Conservation (phyloP, 2,329 filamentous ascomycete genomes). For the Clathrospora elynae region DNA sequence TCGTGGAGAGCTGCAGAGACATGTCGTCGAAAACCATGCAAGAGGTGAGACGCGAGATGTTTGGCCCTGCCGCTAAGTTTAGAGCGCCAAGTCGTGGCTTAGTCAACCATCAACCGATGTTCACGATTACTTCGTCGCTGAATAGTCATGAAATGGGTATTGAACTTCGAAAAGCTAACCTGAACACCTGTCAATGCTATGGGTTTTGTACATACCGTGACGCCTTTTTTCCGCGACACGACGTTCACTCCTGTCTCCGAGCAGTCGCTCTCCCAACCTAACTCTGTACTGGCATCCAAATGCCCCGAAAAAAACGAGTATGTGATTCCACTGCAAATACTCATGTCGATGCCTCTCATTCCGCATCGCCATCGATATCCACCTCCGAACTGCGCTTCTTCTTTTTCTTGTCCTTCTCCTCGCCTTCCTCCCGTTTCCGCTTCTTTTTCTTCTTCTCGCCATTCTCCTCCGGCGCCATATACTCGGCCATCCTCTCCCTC, state of each 20-base stretch:
- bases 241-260: too few species aligned
- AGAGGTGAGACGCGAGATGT: conserved; percentile 27
- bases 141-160: conserved; percentile 20
- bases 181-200: conserved; percentile 34
- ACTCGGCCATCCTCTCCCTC: conserved; percentile 83
- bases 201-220: conserved; percentile 1
- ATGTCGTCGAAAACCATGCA: too few species aligned
- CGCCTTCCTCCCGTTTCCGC: conserved; percentile 54
- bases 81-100: conserved; percentile 18
- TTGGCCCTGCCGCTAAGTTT: conserved; percentile 15
- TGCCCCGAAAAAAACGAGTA: neutral
- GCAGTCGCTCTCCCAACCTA: neutral
- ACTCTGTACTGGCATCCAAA: neutral
- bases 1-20: too few species aligned
- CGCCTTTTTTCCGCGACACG: too few species aligned
- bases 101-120: conserved; percentile 1
- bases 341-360: conserved; percentile 7
- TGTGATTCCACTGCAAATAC: neutral
- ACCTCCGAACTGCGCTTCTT: conserved; percentile 40
- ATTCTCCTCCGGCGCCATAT: conserved; percentile 82
- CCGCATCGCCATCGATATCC: conserved; percentile 36
- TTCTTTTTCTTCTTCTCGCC: conserved; percentile 58
- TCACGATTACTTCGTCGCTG: neutral
- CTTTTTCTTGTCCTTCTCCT: conserved; percentile 55
- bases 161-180: conserved; percentile 26